Evolutionary conservation across 129 eudicot genomes (phyloP).

Genomic region (Deinandra increscens): DNA sequence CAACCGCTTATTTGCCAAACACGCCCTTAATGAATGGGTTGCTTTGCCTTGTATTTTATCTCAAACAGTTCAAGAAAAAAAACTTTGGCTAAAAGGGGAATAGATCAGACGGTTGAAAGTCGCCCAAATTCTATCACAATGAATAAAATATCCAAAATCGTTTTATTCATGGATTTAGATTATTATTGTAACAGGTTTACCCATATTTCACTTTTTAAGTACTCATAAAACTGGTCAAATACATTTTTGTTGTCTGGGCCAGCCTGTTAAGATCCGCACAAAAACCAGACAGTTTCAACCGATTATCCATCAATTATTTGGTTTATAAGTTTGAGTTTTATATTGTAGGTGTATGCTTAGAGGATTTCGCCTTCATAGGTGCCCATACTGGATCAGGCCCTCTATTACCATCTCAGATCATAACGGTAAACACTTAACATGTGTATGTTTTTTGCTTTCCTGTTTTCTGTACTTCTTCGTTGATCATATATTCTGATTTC

Average conservation of each 20-base stretch:
- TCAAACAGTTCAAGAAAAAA: not conserved
- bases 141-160: not conserved
- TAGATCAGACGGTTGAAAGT: not conserved
- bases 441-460: not conserved
- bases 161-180: not conserved
- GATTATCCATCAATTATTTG: not conserved
- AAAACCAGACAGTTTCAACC: not conserved
- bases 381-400: conserved; percentile 95
- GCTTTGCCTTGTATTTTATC: not conserved
- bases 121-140: not conserved
- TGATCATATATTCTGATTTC: not conserved
- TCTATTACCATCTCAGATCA: conserved; percentile 86
- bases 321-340: conserved; percentile 17
- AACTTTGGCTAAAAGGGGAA: not conserved
- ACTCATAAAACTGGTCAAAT: not conserved
- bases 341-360: conserved; percentile 86
- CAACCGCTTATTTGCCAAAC: not conserved
- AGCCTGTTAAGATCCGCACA: not conserved
- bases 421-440: conserved; percentile 46
- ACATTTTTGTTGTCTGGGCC: not conserved
- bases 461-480: not conserved
- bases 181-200: not conserved
- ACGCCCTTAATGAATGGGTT: not conserved
- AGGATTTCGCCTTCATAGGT: conserved; percentile 89
- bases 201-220: not conserved